Evolutionary conservation across 1,139 yeast species (phyloP).

Genomic region (Saccharomyces uvarum): DNA sequence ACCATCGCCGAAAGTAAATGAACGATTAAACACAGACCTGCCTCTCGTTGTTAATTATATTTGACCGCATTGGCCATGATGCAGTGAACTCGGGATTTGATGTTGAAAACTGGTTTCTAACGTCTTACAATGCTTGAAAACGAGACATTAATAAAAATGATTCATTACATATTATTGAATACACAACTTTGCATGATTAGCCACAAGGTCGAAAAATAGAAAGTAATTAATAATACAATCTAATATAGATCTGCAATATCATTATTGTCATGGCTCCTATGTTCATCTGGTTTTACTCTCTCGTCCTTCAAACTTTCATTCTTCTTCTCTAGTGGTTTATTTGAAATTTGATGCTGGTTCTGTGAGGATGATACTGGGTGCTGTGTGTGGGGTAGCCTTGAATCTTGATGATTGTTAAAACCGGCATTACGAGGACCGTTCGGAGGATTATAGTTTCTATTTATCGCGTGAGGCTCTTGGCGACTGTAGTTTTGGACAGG

Average conservation of each 20-base stretch:
- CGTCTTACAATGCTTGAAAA: neutral
- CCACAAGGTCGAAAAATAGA: neutral
- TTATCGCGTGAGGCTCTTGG: neutral
- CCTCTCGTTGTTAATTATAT: no score
- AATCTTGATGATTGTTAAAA: neutral
- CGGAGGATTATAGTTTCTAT: neutral
- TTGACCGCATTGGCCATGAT: neutral
- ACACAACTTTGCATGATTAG: neutral
- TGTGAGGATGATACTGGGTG: neutral
- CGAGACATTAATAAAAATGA: neutral
- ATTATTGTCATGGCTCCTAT: neutral
- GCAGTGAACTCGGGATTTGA: neutral
- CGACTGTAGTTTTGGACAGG: neutral
- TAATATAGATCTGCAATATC: neutral
- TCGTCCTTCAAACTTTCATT: neutral
- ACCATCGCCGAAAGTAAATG: neutral
- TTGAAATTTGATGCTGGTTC: neutral
- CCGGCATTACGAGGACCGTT: neutral
- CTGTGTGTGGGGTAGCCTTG: neutral
- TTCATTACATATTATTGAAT: neutral
- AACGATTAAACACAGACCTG: neutral
- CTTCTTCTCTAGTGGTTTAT: neutral
- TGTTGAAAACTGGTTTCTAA: neutral
- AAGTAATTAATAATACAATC: neutral
- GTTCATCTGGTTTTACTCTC: neutral